These are phyloP conservation scores for Garcia nutans DNA, from an alignment of 345 rosid genomes.

Conservation along the genomic window DNA sequence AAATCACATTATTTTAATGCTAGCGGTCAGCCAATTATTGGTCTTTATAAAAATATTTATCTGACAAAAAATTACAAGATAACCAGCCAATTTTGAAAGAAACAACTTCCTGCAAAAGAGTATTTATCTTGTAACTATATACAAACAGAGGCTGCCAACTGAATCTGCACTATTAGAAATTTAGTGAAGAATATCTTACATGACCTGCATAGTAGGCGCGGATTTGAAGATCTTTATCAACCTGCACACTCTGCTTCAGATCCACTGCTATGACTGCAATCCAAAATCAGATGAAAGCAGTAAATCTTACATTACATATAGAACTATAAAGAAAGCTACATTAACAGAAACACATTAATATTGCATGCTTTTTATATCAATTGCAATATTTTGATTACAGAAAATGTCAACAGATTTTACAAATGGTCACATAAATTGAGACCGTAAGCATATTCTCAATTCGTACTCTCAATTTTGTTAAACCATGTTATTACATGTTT, in stretches of 20 bases:
- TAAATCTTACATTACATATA: not conserved
- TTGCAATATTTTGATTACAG: not conserved
- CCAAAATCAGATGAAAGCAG: constrained; percentile 4
- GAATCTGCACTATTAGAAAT: not conserved
- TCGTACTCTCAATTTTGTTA: not conserved
- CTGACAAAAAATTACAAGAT: not conserved
- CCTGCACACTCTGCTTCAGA: constrained; percentile 88
- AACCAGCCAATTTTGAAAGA: not conserved
- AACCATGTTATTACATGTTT: not conserved
- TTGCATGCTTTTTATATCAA: not conserved
- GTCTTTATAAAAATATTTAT: not conserved
- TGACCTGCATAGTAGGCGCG: constrained; percentile 97
- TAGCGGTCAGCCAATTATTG: not conserved
- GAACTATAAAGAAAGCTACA: not conserved
- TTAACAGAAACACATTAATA: constrained; percentile 1
- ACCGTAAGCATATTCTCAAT: not conserved
- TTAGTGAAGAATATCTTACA: constrained; percentile 47
- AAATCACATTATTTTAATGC: not conserved
- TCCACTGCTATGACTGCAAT: constrained; percentile 77
- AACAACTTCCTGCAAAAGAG: not conserved
- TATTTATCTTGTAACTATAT: not conserved
- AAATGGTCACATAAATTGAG: not conserved
- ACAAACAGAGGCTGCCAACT: constrained; percentile 9
- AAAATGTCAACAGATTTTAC: not conserved
- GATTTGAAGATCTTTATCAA: constrained; percentile 83